A percentile compares a stretch with the other conserved stretches of the same genome.
Conservation (phyloP, 768 basidiomycete genomes). For the Tephrocybe rancida region DNA sequence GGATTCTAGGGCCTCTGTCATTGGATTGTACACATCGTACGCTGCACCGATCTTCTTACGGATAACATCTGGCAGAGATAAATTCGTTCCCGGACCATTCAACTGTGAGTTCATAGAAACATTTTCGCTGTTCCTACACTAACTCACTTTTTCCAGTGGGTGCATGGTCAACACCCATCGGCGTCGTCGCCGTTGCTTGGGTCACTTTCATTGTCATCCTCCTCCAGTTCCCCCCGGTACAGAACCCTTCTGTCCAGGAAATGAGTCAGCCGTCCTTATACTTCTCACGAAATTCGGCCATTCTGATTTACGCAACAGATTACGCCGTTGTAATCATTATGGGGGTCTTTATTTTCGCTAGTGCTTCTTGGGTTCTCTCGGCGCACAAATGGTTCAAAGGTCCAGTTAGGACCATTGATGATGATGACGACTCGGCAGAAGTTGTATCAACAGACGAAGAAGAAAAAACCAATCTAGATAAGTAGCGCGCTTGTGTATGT, state of each 20-base stretch:
- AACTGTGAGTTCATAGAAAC: not conserved
- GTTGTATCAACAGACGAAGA: no score
- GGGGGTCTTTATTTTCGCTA: constrained; percentile 66
- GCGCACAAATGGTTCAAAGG: constrained; percentile 75
- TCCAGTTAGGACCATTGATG: constrained; percentile 55
- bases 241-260: constrained; percentile 36
- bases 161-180: not conserved
- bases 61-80: constrained; percentile 66
- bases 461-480: no score
- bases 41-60: constrained; percentile 69
- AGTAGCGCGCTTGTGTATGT: no score
- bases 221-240: constrained; percentile 34
- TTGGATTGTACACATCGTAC: constrained; percentile 72
- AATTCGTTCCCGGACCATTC: constrained; percentile 48
- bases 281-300: not conserved
- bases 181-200: not conserved
- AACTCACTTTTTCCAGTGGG: not conserved
- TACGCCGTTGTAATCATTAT: constrained; percentile 70
- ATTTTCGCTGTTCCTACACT: not conserved
- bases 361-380: constrained; percentile 64
- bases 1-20: constrained; percentile 64
- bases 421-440: not conserved
- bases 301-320: no score
- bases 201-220: not conserved
- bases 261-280: constrained; percentile 55